phyloP scores from a whole-genome alignment of 2,329 filamentous ascomycete species.

The Fusarium sp. region DNA sequence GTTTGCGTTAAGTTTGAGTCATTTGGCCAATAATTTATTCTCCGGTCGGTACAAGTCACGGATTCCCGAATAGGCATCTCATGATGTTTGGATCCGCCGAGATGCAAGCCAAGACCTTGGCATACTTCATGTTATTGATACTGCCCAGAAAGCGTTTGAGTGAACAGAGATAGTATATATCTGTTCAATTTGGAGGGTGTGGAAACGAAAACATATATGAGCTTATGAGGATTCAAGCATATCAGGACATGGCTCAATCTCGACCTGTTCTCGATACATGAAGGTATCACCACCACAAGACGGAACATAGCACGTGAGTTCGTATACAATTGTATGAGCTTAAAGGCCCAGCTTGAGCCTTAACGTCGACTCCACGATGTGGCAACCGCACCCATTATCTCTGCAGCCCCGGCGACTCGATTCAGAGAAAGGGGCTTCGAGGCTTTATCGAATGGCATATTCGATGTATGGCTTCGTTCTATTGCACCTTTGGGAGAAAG shows the following conservation, averaged over 20 bases:
- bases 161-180: neutral
- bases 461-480: neutral
- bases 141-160: neutral
- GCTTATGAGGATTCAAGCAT: neutral
- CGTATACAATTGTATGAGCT: neutral
- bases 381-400: neutral
- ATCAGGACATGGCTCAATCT: neutral
- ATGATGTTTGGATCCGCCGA: neutral
- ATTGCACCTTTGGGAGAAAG: neutral
- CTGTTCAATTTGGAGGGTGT: neutral
- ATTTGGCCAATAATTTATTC: conserved; percentile 10
- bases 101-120: conserved; percentile 24
- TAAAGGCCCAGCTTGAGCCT: neutral
- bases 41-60: neutral
- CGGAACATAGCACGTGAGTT: neutral
- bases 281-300: neutral
- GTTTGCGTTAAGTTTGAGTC: conserved; percentile 6
- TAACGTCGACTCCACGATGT: neutral
- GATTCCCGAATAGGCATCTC: conserved; percentile 6
- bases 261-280: neutral
- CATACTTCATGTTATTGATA: neutral
- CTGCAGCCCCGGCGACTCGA: neutral
- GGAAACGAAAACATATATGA: neutral
- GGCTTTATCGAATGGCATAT: neutral
- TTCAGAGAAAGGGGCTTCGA: neutral